Evolutionary conservation across 1,284 basidiomycete species (phyloP).

Genomic region (Moesziomyces antarcticus): DNA sequence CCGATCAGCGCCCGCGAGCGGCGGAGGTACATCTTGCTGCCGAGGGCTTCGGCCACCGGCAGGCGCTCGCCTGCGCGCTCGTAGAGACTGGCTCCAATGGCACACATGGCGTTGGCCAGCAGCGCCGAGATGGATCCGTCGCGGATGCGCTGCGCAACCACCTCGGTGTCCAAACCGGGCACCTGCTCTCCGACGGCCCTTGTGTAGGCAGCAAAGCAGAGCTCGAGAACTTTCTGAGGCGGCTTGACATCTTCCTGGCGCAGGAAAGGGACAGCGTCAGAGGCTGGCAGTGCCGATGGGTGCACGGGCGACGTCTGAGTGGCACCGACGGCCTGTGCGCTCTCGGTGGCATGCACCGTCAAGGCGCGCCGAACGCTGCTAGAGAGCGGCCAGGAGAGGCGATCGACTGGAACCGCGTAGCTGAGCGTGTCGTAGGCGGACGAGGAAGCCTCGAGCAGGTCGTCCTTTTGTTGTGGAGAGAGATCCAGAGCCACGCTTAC

Average conservation of each 20-base stretch:
- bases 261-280: conserved; percentile 20
- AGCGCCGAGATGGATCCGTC: conserved; percentile 35
- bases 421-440: conserved; percentile 31
- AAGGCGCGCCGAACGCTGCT: conserved; percentile 11
- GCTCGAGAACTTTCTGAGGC: conserved; percentile 10
- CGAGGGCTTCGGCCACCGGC: conserved; percentile 6
- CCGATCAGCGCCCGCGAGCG: conserved; percentile 38
- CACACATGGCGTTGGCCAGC: conserved; percentile 41
- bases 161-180: conserved; percentile 36
- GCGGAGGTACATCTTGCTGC: conserved; percentile 30
- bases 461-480: conserved; percentile 12
- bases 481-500: conserved; percentile 29
- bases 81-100: conserved; percentile 31
- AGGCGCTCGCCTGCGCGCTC: conserved; percentile 19
- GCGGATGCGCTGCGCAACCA: conserved; percentile 20
- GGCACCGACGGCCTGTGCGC: background rate
- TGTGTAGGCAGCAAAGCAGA: conserved; percentile 27
- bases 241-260: conserved; percentile 36
- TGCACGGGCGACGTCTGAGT: conserved; percentile 5
- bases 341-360: conserved; percentile 1
- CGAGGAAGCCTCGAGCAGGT: conserved; percentile 19
- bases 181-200: conserved; percentile 35
- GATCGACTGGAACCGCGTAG: conserved; percentile 41
- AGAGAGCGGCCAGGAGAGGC: conserved; percentile 23
- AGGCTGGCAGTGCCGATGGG: conserved; percentile 3